Percentiles rank a stretch among this genome's conserved stretches.
phyloP scores from a whole-genome alignment of 2,329 filamentous ascomycete genomes.

The Beauveria caledonica region DNA sequence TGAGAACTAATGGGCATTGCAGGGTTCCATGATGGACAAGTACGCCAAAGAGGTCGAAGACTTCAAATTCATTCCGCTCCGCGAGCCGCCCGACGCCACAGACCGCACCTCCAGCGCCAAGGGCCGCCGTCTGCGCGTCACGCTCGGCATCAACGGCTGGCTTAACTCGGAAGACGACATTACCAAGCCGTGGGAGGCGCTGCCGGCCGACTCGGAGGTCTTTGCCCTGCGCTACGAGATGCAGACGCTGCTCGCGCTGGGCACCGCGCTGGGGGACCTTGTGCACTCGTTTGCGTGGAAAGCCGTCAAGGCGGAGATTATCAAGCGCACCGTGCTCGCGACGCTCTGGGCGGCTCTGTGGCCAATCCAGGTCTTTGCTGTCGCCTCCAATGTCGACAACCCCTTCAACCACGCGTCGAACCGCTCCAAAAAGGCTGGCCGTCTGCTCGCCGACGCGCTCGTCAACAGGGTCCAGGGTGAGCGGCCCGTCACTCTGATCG shows the following conservation, averaged over 20 bases:
- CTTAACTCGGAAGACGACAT: conserved; percentile 67
- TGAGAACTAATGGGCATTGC: not conserved
- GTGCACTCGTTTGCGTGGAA: conserved; percentile 69
- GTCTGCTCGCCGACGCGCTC: conserved; percentile 72
- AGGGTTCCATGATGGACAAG: conserved; percentile 75
- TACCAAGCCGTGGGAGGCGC: conserved; percentile 67
- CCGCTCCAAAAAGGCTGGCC: conserved; percentile 71
- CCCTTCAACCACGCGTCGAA: conserved; percentile 71
- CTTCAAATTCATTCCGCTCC: conserved; percentile 67
- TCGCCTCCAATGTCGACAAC: conserved; percentile 67
- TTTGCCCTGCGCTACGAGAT: conserved; percentile 84
- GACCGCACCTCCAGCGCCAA: conserved; percentile 13
- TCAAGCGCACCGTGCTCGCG: conserved; percentile 63
- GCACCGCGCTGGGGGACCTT: conserved; percentile 62
- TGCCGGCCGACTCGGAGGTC: conserved; percentile 64
- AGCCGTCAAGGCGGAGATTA: conserved; percentile 63
- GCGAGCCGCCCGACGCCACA: conserved; percentile 17
- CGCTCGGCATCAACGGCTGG: conserved; percentile 85
- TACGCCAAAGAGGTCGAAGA: conserved; percentile 86
- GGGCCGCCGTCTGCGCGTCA: conserved; percentile 59
- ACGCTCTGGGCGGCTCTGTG: conserved; percentile 61
- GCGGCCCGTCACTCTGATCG: conserved; percentile 69
- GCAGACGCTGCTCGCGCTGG: conserved; percentile 66
- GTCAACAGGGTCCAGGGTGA: conserved; percentile 78
- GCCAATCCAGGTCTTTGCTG: conserved; percentile 58